phyloP scores from a whole-genome alignment of 495 filamentous ascomycete genomes.

The Xylaria cubensis region DNA sequence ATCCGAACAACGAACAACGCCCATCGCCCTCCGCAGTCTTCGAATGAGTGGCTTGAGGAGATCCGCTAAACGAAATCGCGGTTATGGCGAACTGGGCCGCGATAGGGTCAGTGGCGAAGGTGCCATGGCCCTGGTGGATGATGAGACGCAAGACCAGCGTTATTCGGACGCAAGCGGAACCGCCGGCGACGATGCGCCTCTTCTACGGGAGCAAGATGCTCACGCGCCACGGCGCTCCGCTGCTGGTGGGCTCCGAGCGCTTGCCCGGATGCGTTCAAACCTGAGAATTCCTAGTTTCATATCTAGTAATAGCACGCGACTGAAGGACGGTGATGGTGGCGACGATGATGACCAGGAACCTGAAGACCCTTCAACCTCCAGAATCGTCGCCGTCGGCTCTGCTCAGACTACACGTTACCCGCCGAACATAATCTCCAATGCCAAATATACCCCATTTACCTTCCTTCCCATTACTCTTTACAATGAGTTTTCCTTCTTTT shows the following conservation, averaged over 20 bases:
- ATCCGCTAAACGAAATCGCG: slow-evolving; percentile 55
- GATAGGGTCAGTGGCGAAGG: slow-evolving; percentile 63
- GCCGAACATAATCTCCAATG: slow-evolving; percentile 92
- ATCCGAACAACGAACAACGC: slow-evolving; percentile 56
- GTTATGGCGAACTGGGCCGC: slow-evolving; percentile 66
- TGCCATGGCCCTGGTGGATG: slow-evolving; percentile 61
- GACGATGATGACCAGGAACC: slow-evolving; percentile 51
- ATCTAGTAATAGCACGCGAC: slow-evolving; percentile 41
- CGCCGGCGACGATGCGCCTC: slow-evolving; percentile 69
- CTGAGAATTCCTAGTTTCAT: slow-evolving; percentile 62
- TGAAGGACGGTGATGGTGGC: slow-evolving; percentile 39
- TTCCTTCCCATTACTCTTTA: slow-evolving; percentile 94
- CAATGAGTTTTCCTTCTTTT: slow-evolving; percentile 99
- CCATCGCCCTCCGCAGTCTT: slow-evolving; percentile 74
- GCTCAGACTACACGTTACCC: slow-evolving; percentile 65
- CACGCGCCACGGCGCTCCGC: slow-evolving; percentile 41
- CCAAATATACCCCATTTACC: slow-evolving; percentile 95
- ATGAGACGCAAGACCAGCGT: slow-evolving; percentile 54
- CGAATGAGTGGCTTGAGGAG: slow-evolving; percentile 65
- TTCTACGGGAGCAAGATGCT: slow-evolving; percentile 55
- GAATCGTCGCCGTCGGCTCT: slow-evolving; percentile 58
- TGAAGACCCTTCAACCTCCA: slow-evolving; percentile 60
- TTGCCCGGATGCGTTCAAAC: slow-evolving; percentile 46
- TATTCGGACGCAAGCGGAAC: slow-evolving; percentile 59
- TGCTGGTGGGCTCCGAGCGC: slow-evolving; percentile 44